Conservation (phyloP, 192 early-diverging fungal genomes). For the Dissophora ornata region DNA sequence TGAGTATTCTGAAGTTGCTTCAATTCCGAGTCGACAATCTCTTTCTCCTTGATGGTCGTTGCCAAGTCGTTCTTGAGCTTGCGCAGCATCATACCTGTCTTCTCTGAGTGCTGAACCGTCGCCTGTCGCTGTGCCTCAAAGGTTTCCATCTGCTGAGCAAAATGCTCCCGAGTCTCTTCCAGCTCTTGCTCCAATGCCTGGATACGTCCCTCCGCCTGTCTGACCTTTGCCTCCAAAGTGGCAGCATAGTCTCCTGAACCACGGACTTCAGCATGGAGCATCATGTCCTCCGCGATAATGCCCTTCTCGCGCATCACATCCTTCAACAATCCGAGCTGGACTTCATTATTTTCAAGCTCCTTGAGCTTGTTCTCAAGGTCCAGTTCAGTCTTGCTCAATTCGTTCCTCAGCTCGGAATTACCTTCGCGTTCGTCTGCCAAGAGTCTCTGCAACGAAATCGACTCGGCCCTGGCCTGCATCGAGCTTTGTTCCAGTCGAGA, state of each 20-base stretch:
- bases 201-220: constrained; percentile 22
- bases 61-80: constrained; percentile 46
- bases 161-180: constrained; percentile 30
- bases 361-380: constrained; percentile 50
- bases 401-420: constrained; percentile 14
- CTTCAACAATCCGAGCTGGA: constrained; percentile 63
- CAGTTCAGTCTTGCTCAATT: constrained; percentile 55
- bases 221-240: constrained; percentile 27
- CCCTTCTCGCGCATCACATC: constrained; percentile 62
- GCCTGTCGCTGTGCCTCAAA: constrained; percentile 40
- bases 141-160: constrained; percentile 24
- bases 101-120: constrained; percentile 44
- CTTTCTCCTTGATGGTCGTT: constrained; percentile 34
- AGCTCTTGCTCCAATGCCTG: constrained; percentile 28
- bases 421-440: constrained; percentile 57
- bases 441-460: constrained; percentile 49
- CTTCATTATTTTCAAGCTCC: constrained; percentile 64
- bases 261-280: constrained; percentile 33
- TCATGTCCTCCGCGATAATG: constrained; percentile 52
- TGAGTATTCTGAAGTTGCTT: constrained; percentile 15
- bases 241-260: constrained; percentile 32
- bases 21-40: constrained; percentile 8
- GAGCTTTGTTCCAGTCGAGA: constrained; percentile 58
- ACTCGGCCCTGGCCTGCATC: constrained; percentile 59
- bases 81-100: constrained; percentile 24